Conservation (phyloP, 129 eudicot species). For the Centella asiatica region DNA sequence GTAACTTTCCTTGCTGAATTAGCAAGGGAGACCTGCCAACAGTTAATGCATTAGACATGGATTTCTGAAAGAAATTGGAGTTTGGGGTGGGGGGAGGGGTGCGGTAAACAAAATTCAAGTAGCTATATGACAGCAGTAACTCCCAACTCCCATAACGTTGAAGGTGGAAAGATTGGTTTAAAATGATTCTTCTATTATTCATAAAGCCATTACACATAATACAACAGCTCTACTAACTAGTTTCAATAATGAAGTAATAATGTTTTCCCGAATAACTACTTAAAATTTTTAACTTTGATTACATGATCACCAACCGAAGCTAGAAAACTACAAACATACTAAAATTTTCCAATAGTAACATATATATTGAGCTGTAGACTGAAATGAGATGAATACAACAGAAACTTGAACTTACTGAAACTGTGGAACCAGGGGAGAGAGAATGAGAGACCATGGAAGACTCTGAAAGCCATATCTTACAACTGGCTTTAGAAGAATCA, state of each 20-base stretch:
- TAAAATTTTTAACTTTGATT: no score
- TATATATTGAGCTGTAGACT: neutral
- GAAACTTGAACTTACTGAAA: constrained; percentile 48
- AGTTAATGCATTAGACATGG: neutral
- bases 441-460: constrained; percentile 55
- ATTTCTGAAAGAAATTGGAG: neutral
- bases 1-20: constrained; percentile 28
- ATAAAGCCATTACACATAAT: neutral
- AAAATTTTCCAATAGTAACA: neutral
- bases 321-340: neutral
- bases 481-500: constrained; percentile 25
- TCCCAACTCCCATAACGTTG: no score
- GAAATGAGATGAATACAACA: neutral
- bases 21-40: constrained; percentile 70
- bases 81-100: no score
- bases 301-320: no score
- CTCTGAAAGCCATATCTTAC: constrained; percentile 71
- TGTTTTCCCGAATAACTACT: no score
- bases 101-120: no score
- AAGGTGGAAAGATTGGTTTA: neutral
- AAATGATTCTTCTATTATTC: neutral
- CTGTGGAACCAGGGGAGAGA: constrained; percentile 59
- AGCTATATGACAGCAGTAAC: no score
- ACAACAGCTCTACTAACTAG: neutral
- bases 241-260: neutral